Percentiles rank a stretch among this genome's conserved stretches.
phyloP scores from a whole-genome alignment of 2,329 filamentous ascomycete genomes.

The Aspergillus fumigatus region DNA sequence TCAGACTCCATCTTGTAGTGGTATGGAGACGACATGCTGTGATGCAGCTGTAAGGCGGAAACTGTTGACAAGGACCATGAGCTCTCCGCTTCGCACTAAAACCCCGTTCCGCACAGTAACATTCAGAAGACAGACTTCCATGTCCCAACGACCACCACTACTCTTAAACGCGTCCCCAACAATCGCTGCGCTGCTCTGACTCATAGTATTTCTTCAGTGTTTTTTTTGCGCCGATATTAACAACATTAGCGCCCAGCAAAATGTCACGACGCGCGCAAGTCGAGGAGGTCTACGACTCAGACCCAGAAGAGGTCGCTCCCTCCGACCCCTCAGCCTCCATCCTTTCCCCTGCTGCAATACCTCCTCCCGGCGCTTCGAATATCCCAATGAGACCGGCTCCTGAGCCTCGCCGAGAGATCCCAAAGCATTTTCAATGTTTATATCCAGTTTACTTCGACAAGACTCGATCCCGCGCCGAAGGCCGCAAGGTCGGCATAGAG shows the following conservation, averaged over 20 bases:
- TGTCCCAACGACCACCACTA: background rate
- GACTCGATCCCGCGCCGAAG: slow-evolving; percentile 61
- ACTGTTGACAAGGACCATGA: background rate
- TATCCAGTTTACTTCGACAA: slow-evolving; percentile 96
- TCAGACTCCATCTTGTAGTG: too few species aligned
- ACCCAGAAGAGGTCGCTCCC: slow-evolving; percentile 84
- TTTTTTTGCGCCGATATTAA: background rate
- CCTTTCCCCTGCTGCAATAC: slow-evolving; percentile 34
- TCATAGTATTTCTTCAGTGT: background rate
- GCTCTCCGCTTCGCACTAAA: slow-evolving; percentile 20
- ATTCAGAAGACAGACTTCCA: slow-evolving; percentile 7
- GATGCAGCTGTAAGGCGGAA: background rate
- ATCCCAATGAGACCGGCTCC: slow-evolving; percentile 31
- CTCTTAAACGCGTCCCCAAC: background rate
- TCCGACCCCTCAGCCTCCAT: slow-evolving; percentile 52
- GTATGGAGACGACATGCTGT: background rate
- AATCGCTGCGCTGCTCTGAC: background rate
- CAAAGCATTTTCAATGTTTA: slow-evolving; percentile 78
- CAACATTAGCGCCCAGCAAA: slow-evolving; percentile 12
- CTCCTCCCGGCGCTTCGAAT: slow-evolving; percentile 21
- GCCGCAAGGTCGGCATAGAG: slow-evolving; percentile 68
- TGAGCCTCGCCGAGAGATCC: slow-evolving; percentile 49
- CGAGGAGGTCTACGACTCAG: slow-evolving; percentile 89
- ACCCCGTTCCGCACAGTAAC: slow-evolving; percentile 18
- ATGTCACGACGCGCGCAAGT: slow-evolving; percentile 80